A percentile compares a stretch with the other conserved stretches of the same genome.
Evolutionary conservation across 140 eudicot species (phyloP).

Genomic region (Bidens hawaiensis): DNA sequence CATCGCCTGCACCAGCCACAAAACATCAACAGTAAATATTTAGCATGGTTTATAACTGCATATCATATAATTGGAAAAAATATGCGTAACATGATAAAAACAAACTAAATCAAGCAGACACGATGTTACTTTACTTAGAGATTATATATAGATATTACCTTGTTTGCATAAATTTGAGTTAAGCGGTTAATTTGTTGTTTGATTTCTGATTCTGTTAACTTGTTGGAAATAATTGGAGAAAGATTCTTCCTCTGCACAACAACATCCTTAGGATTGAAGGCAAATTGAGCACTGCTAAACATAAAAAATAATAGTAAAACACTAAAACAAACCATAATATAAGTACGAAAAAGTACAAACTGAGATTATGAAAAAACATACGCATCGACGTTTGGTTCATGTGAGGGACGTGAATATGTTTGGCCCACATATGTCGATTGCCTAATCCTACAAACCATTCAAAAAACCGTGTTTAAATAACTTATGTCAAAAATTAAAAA

Average conservation of each 20-base stretch:
- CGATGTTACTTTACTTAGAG: not conserved
- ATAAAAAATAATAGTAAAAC: not conserved
- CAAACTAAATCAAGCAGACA: too few species aligned
- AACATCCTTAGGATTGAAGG: conserved; percentile 83
- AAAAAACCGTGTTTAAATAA: not conserved
- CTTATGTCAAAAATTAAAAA: not conserved
- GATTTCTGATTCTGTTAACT: conserved; percentile 68
- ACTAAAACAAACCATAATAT: not conserved
- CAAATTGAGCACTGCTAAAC: conserved; percentile 50
- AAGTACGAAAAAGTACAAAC: not conserved
- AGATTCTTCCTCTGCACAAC: conserved; percentile 32
- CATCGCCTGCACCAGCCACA: conserved; percentile 41
- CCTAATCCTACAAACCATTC: conserved; percentile 39
- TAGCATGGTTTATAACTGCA: too few species aligned
- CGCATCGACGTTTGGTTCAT: conserved; percentile 62
- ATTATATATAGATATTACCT: conserved; percentile 38
- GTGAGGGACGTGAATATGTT: conserved; percentile 34
- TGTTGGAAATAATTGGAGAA: conserved; percentile 26
- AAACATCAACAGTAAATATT: not conserved
- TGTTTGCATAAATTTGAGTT: conserved; percentile 52
- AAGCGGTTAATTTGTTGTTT: conserved; percentile 63
- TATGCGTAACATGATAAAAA: too few species aligned
- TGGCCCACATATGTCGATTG: conserved; percentile 38
- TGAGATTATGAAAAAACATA: conserved; percentile 23
- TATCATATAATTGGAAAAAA: too few species aligned